Conservation (phyloP, 768 basidiomycete genomes). For the Trametes coccinea region DNA sequence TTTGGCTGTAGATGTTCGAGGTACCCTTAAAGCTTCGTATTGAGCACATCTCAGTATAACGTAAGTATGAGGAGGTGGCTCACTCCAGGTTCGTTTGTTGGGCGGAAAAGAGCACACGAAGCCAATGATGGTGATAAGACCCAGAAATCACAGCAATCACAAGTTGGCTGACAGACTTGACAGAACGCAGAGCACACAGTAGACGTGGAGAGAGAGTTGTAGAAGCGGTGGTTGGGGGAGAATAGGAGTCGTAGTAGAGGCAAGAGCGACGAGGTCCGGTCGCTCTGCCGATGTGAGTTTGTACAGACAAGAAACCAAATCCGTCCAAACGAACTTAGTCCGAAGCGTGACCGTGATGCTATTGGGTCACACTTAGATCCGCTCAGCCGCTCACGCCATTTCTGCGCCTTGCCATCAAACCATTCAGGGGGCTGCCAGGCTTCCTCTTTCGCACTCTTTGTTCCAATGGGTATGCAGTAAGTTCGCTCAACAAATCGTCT, state of each 20-base stretch:
- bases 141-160: neutral
- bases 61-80: neutral
- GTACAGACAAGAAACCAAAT: slow-evolving; percentile 36
- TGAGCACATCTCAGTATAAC: neutral
- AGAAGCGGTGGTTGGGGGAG: neutral
- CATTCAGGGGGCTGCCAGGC: neutral
- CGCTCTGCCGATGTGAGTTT: slow-evolving; percentile 25
- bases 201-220: neutral
- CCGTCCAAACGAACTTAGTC: slow-evolving; percentile 33
- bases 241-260: neutral
- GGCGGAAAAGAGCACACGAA: neutral
- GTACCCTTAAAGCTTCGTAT: neutral
- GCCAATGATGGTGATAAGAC: slow-evolving; percentile 15
- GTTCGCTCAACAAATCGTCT: no score
- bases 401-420: neutral
- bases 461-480: neutral
- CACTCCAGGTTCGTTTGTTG: neutral
- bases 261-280: slow-evolving; percentile 9
- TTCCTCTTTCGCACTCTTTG: neutral
- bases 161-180: neutral
- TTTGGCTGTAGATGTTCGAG: neutral
- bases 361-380: slow-evolving; percentile 22
- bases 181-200: neutral
- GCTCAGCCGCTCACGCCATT: slow-evolving; percentile 19
- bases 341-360: slow-evolving; percentile 31